These are phyloP conservation scores for Scortechinia acanthostroma DNA, from an alignment of 2,329 filamentous ascomycete genomes.

Conservation along the genomic window DNA sequence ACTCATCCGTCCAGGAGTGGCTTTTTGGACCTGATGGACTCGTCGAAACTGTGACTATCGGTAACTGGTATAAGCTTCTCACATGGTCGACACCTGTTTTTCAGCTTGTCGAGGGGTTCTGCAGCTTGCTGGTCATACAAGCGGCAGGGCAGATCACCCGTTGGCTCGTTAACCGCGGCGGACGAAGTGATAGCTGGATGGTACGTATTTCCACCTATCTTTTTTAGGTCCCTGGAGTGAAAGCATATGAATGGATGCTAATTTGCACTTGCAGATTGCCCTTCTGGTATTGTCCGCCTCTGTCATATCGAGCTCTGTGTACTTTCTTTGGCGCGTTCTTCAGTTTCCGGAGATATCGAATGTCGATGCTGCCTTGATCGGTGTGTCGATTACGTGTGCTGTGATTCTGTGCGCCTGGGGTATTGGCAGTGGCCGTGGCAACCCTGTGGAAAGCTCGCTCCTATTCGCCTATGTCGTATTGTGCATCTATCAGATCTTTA, in stretches of 20 bases:
- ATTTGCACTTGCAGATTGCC: conserved; percentile 43
- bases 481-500: conserved; percentile 75
- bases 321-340: conserved; percentile 70
- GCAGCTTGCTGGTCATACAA: conserved; percentile 68
- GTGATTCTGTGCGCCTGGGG: conserved; percentile 69
- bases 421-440: conserved; percentile 66
- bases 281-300: conserved; percentile 61
- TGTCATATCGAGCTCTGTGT: conserved; percentile 66
- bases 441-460: conserved; percentile 69
- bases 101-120: conserved; percentile 68
- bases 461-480: conserved; percentile 71
- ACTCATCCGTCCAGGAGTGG: conserved; percentile 46
- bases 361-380: conserved; percentile 66
- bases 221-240: conserved; percentile 2
- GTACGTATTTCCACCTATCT: conserved; percentile 30
- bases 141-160: conserved; percentile 66
- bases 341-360: conserved; percentile 69
- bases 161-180: conserved; percentile 64
- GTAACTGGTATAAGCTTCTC: conserved; percentile 63
- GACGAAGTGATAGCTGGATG: conserved; percentile 68
- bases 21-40: conserved; percentile 58
- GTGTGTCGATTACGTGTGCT: conserved; percentile 65
- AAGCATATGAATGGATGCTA: background rate
- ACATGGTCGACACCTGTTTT: conserved; percentile 68
- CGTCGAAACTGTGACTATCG: conserved; percentile 53